These are phyloP conservation scores for Aureobasidium pullulans DNA, from an alignment of 2,329 filamentous ascomycete species.

Conservation along the genomic window DNA sequence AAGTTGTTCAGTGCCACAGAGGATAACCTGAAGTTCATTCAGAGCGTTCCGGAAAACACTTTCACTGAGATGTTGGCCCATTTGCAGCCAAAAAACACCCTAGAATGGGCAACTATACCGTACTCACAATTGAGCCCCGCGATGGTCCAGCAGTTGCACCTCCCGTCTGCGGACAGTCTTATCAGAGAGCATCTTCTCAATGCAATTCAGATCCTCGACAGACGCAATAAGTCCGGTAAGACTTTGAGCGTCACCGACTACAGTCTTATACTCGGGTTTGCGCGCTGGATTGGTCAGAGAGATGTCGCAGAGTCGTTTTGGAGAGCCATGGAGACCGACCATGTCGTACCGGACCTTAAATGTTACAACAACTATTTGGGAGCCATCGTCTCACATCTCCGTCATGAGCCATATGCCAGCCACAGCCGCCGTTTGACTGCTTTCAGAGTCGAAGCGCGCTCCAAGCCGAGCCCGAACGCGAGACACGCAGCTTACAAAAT, in stretches of 20 bases:
- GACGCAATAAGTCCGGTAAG: constrained; percentile 31
- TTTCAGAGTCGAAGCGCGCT: constrained; percentile 20
- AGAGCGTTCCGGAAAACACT: constrained; percentile 43
- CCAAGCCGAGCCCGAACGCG: neutral
- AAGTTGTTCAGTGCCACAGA: neutral
- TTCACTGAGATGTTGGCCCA: constrained; percentile 58
- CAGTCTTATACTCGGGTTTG: constrained; percentile 45
- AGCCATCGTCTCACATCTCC: constrained; percentile 37
- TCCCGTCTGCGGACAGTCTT: constrained; percentile 31
- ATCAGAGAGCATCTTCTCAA: constrained; percentile 34
- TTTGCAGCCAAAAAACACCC: constrained; percentile 51
- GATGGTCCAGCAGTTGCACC: constrained; percentile 36
- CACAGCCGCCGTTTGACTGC: constrained; percentile 34
- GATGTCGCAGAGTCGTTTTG: constrained; percentile 40
- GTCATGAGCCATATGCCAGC: constrained; percentile 30
- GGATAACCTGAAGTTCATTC: constrained; percentile 24
- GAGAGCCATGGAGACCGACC: constrained; percentile 34
- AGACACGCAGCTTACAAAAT: constrained; percentile 21
- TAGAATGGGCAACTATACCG: constrained; percentile 40
- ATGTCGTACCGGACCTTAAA: constrained; percentile 37
- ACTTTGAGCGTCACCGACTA: constrained; percentile 42
- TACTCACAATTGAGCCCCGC: constrained; percentile 44
- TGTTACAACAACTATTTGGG: constrained; percentile 52
- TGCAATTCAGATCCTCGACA: constrained; percentile 31
- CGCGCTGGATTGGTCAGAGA: constrained; percentile 40